These are phyloP conservation scores for Lactarius sp. DNA, from an alignment of 768 basidiomycete species.

Conservation along the genomic window DNA sequence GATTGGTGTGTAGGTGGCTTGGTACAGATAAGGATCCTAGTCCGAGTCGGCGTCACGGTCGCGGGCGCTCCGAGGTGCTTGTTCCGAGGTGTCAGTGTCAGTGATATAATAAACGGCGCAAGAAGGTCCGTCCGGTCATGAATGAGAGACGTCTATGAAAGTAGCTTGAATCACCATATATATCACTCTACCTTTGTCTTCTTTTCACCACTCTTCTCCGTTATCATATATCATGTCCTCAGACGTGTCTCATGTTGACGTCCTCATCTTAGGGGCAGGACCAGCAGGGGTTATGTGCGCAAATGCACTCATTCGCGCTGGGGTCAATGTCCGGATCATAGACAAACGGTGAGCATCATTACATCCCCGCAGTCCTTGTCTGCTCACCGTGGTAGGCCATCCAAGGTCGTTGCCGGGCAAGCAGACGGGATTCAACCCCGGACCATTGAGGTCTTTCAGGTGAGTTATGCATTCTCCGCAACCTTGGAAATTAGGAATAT, in stretches of 20 bases:
- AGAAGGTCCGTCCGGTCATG: too few species aligned
- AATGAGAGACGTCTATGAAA: too few species aligned
- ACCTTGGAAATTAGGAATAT: too few species aligned
- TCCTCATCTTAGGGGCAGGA: slow-evolving; percentile 59
- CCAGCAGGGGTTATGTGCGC: slow-evolving; percentile 65
- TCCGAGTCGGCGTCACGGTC: too few species aligned
- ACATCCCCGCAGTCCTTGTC: neutral
- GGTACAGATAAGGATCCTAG: too few species aligned
- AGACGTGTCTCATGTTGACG: slow-evolving; percentile 46
- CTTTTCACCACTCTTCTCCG: neutral
- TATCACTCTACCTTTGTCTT: neutral
- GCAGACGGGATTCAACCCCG: slow-evolving; percentile 55
- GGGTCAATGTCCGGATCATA: slow-evolving; percentile 54
- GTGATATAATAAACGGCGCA: too few species aligned
- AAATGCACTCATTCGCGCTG: slow-evolving; percentile 53
- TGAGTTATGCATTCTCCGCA: slow-evolving; percentile 5
- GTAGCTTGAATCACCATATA: too few species aligned
- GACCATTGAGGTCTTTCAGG: slow-evolving; percentile 50
- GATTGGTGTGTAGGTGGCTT: too few species aligned
- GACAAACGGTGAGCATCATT: slow-evolving; percentile 44
- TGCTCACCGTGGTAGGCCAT: slow-evolving; percentile 30
- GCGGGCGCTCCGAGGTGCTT: too few species aligned
- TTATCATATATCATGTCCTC: slow-evolving; percentile 5
- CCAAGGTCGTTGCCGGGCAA: slow-evolving; percentile 42
- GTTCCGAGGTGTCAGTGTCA: too few species aligned